phyloP scores from a whole-genome alignment of 2,329 filamentous ascomycete species.

The Cladosporium sp. region DNA sequence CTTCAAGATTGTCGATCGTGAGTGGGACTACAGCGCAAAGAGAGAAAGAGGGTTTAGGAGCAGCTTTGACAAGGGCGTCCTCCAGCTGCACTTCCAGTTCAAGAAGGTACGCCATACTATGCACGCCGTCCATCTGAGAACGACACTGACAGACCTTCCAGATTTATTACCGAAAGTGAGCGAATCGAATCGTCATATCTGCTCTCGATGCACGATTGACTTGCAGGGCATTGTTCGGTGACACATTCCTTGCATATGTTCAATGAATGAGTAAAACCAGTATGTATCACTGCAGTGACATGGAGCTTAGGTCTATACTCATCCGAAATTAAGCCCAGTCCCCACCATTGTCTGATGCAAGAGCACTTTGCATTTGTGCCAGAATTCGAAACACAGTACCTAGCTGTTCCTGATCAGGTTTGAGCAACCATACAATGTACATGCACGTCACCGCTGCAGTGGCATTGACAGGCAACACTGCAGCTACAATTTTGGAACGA shows the following conservation, averaged over 20 bases:
- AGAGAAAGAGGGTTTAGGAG: slow-evolving; percentile 91
- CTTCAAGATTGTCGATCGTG: slow-evolving; percentile 94
- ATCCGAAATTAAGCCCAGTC: background rate
- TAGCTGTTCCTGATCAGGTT: background rate
- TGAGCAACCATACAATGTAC: background rate
- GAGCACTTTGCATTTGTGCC: background rate
- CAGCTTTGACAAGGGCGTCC: slow-evolving; percentile 95
- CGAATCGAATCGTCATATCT: background rate
- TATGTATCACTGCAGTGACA: background rate
- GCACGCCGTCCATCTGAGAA: slow-evolving; percentile 1
- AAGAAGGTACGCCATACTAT: slow-evolving; percentile 66
- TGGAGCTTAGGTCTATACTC: background rate
- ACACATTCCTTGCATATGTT: background rate
- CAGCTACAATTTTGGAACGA: background rate
- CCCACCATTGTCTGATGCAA: background rate
- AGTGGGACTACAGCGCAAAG: slow-evolving; percentile 98
- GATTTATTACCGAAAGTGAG: slow-evolving; percentile 47
- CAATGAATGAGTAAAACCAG: background rate
- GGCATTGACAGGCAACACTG: slow-evolving; percentile 11
- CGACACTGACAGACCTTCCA: slow-evolving; percentile 23
- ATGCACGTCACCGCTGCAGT: slow-evolving; percentile 10
- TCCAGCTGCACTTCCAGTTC: slow-evolving; percentile 97
- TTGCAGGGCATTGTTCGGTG: background rate
- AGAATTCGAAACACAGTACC: background rate
- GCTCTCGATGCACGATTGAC: background rate